Percentiles rank a stretch among this genome's conserved stretches.
Conservation (phyloP, 495 filamentous ascomycete genomes). For the Aspergillus leporis region DNA sequence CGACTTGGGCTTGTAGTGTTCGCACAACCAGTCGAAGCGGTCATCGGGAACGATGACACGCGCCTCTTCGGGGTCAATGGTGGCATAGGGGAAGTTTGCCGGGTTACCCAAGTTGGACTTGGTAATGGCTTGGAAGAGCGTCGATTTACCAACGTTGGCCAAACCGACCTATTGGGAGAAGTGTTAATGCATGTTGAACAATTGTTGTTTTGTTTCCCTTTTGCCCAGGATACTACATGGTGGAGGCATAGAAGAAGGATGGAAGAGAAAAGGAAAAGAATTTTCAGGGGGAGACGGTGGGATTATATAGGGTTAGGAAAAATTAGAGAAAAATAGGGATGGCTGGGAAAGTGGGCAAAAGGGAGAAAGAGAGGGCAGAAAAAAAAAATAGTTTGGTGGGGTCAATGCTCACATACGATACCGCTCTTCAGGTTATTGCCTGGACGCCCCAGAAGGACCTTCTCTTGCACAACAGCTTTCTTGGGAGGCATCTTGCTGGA, state of each 20-base stretch:
- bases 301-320: conserved; percentile 18
- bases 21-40: conserved; percentile 91
- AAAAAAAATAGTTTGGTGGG: conserved; percentile 36
- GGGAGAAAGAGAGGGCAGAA: conserved; percentile 32
- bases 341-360: conserved; percentile 26
- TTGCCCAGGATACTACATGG: background rate
- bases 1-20: conserved; percentile 97
- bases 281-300: conserved; percentile 18
- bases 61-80: conserved; percentile 98
- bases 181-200: conserved; percentile 3
- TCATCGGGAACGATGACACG: conserved; percentile 97
- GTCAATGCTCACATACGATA: conserved; percentile 79
- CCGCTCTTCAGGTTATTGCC: conserved; percentile 99
- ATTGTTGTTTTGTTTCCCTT: background rate
- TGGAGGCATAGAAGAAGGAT: background rate
- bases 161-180: conserved; percentile 83
- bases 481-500: conserved; percentile 54
- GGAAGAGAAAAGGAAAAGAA: conserved; percentile 25
- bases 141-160: conserved; percentile 99
- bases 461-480: conserved; percentile 55
- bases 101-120: conserved; percentile 97
- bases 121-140: conserved; percentile 98
- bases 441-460: conserved; percentile 78
- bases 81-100: conserved; percentile 99
- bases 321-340: conserved; percentile 14